Evolutionary conservation across 768 basidiomycete genomes (phyloP), one percentile per base, ranked within the genome.

Genomic region (Daedalea quercina): DNA sequence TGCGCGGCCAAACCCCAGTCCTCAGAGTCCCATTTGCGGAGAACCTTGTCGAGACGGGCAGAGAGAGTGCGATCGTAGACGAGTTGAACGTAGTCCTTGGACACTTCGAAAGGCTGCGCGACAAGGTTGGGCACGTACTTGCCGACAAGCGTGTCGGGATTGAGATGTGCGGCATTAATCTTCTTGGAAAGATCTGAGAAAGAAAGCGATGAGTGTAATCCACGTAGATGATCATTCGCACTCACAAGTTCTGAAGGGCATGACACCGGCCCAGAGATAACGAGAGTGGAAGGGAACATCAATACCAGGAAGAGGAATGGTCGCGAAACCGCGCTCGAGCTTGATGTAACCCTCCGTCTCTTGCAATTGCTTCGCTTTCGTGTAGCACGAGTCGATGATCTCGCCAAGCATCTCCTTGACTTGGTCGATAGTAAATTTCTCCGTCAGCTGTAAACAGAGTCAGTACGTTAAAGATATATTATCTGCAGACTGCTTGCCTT

Each of bases 251-350:
- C 94, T 84, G 90, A 96, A 95, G 9, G 94, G 91, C 84, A 95
- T 79, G 25, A 96, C 94, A 65, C 94, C 94, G 15, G 94, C 94
- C 96, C 96, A 99, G 35, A 99, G 80, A 71, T 98, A 99, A 54
- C 94, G 88, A 3, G 96, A 98, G 69, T 99, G 96, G 90, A 99
- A 99, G 3, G 96, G 96, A 1, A 99, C 96, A 62, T 98, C 96
- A 61, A 99, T 97, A 56, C 95, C 95, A 35, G 94, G 91, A 35
- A 95, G 78, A 40, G 92, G 93, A 53, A 94, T 94, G 19, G 93
- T 94, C 0, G 95, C 95, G 61, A 94, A 96, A 8, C 96, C 96
- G 62, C 96, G 90, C 61, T 99, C 95, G 48, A 99, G 83, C 62
- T 87, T 87, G 72, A 99, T 91, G 60, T 89, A 82, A 8, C 94